Conservation (phyloP, 1,139 yeast genomes). For the Kurtzmaniella natalensis region DNA sequence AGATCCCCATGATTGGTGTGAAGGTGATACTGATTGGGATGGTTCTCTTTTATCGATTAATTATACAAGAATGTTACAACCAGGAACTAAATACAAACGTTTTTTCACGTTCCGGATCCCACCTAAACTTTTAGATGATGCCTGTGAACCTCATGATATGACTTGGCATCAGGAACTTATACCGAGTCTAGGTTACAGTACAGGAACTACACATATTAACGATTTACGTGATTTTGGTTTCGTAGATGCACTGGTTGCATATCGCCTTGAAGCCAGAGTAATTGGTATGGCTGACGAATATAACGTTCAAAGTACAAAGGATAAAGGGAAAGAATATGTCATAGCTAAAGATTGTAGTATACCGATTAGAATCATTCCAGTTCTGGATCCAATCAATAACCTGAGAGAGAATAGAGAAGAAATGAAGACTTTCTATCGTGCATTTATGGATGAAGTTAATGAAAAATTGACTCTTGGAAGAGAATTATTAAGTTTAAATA, state of each 20-base stretch:
- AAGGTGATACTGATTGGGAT: conserved; percentile 42
- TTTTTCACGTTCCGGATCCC: conserved; percentile 41
- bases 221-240: conserved; percentile 32
- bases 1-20: conserved; percentile 49
- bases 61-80: conserved; percentile 35
- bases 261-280: conserved; percentile 39
- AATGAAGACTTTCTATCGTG: conserved; percentile 28
- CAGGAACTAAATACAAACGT: conserved; percentile 37
- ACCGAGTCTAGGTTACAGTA: conserved; percentile 31
- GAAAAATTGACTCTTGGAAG: conserved; percentile 29
- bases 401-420: conserved; percentile 18
- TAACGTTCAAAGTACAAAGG: conserved; percentile 10
- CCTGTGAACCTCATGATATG: conserved; percentile 35
- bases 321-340: conserved; percentile 29
- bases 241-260: conserved; percentile 34
- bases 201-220: conserved; percentile 9
- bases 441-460: conserved; percentile 30
- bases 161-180: conserved; percentile 35
- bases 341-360: conserved; percentile 32
- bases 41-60: conserved; percentile 34
- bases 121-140: conserved; percentile 38
- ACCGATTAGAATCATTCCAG: conserved; percentile 37
- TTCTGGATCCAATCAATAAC: conserved; percentile 19
- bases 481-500: conserved; percentile 11
- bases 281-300: conserved; percentile 42